Conservation (phyloP, 768 basidiomycete genomes). For the Termitomyces sp. region DNA sequence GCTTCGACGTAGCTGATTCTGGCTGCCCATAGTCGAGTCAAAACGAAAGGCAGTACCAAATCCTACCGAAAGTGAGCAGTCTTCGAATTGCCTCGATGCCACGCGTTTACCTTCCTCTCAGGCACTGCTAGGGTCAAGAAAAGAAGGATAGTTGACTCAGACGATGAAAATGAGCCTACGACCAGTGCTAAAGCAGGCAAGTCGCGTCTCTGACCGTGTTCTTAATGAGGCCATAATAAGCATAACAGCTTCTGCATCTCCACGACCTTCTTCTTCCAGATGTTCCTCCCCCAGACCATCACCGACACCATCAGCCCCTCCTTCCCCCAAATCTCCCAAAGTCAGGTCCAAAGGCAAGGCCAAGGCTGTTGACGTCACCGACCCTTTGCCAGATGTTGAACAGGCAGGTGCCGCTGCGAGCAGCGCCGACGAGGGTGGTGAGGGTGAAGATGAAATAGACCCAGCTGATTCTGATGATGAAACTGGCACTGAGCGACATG, state of each 20-base stretch:
- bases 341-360: conserved; percentile 23
- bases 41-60: conserved; percentile 33
- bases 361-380: conserved; percentile 21
- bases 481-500: conserved; percentile 28
- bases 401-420: conserved; percentile 16
- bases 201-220: conserved; percentile 1
- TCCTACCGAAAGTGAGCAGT: conserved; percentile 10
- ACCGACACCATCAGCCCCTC: neutral
- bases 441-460: conserved; percentile 33
- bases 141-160: conserved; percentile 50
- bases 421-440: conserved; percentile 24
- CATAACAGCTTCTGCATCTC: neutral
- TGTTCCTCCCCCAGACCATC: conserved; percentile 11
- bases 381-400: conserved; percentile 25
- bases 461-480: conserved; percentile 26
- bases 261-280: conserved; percentile 13
- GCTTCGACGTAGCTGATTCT: neutral
- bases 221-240: neutral
- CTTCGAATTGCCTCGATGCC: neutral
- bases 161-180: conserved; percentile 40
- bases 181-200: conserved; percentile 5
- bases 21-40: conserved; percentile 29
- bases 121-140: conserved; percentile 42
- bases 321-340: conserved; percentile 10
- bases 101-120: conserved; percentile 4